Evolutionary conservation across 306 rosid genomes (phyloP).

Genomic region (Vicia sativa): DNA sequence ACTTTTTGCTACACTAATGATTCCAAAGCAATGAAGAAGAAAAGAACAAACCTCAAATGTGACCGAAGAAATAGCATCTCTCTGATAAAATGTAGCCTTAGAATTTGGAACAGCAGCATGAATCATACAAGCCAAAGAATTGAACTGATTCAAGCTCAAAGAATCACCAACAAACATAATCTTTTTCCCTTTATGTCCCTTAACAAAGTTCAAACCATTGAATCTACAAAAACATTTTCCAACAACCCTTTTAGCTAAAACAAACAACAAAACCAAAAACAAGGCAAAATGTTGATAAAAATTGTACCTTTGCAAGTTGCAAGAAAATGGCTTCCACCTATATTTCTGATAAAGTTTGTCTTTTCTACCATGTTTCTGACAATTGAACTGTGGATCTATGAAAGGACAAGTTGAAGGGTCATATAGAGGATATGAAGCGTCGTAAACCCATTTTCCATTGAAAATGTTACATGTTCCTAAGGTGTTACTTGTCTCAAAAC

Average conservation of each 20-base stretch:
- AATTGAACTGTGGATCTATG: slow-evolving; percentile 88
- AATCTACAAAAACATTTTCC: slow-evolving; percentile 52
- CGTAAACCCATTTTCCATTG: slow-evolving; percentile 76
- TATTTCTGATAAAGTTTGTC: slow-evolving; percentile 71
- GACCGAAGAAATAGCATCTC: slow-evolving; percentile 55
- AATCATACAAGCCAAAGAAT: slow-evolving; percentile 84
- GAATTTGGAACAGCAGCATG: slow-evolving; percentile 81
- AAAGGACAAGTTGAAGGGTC: slow-evolving; percentile 74
- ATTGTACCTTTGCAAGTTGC: slow-evolving; percentile 71
- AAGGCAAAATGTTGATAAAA: not conserved
- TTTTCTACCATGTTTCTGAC: slow-evolving; percentile 76
- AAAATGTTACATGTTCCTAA: slow-evolving; percentile 63
- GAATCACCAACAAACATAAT: slow-evolving; percentile 97
- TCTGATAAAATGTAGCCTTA: slow-evolving; percentile 48
- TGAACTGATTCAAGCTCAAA: slow-evolving; percentile 83
- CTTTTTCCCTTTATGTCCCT: slow-evolving; percentile 84
- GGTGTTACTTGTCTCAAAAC: slow-evolving; percentile 29
- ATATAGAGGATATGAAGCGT: slow-evolving; percentile 74
- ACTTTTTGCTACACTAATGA: not conserved
- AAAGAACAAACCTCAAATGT: slow-evolving; percentile 63
- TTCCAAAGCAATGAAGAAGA: not conserved
- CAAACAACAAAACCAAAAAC: not conserved
- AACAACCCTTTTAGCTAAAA: slow-evolving; percentile 4
- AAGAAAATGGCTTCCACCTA: slow-evolving; percentile 80
- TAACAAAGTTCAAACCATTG: slow-evolving; percentile 66